A percentile compares a stretch with the other conserved stretches of the same genome.
Conservation (phyloP, 495 filamentous ascomycete genomes). For the Trichoderma parareesei region DNA sequence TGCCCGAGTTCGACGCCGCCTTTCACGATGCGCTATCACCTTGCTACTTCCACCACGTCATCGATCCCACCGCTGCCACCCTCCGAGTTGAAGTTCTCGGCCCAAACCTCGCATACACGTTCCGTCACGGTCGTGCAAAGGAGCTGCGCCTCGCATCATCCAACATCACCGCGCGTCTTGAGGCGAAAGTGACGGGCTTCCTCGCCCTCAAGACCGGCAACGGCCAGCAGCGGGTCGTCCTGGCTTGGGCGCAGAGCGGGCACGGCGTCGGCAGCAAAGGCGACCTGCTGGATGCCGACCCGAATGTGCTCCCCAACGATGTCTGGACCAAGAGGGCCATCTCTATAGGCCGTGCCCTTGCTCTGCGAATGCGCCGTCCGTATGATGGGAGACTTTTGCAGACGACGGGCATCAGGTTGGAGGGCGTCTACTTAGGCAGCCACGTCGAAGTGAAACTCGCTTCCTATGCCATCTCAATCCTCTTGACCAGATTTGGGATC, state of each 20-base stretch:
- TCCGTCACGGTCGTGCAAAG: slow-evolving; percentile 4
- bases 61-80: slow-evolving; percentile 7
- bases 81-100: slow-evolving; percentile 8
- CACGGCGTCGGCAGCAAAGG: not conserved
- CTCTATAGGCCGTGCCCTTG: not conserved
- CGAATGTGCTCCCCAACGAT: slow-evolving; percentile 1
- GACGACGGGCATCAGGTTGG: not conserved
- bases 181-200: not conserved
- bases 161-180: not conserved
- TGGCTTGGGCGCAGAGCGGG: slow-evolving; percentile 8
- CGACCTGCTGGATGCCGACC: slow-evolving; percentile 6
- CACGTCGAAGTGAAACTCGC: slow-evolving; percentile 11
- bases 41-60: slow-evolving; percentile 9
- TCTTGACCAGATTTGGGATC: slow-evolving; percentile 2
- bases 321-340: slow-evolving; percentile 4
- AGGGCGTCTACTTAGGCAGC: slow-evolving; percentile 1
- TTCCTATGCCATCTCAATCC: not conserved
- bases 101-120: slow-evolving; percentile 8
- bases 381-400: not conserved
- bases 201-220: not conserved
- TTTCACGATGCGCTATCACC: not conserved
- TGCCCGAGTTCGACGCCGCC: not conserved
- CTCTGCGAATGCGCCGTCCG: not conserved
- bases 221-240: not conserved
- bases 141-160: not conserved